Evolutionary conservation across 2,329 filamentous ascomycete species (phyloP).

Genomic region (Colletotrichum sidae): DNA sequence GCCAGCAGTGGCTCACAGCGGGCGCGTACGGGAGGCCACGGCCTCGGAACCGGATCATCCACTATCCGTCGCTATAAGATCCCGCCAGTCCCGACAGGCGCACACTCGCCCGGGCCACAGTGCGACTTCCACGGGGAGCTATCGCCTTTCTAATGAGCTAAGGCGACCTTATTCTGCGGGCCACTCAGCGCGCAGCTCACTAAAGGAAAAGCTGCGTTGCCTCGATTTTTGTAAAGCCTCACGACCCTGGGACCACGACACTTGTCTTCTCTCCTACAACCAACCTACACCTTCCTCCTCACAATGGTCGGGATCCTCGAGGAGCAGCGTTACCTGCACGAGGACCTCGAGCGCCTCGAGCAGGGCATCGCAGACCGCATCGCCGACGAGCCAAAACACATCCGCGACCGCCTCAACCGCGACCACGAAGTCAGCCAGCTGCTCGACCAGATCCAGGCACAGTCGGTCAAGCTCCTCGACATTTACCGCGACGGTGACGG

Average conservation of each 20-base stretch:
- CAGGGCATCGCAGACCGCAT: constrained; percentile 92
- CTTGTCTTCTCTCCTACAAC: neutral
- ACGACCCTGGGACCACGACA: neutral
- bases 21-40: neutral
- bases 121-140: neutral
- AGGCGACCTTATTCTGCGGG: constrained; percentile 36
- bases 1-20: neutral
- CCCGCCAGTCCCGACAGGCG: no score
- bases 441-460: constrained; percentile 86
- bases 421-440: constrained; percentile 94
- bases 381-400: constrained; percentile 89
- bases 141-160: constrained; percentile 21
- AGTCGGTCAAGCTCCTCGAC: constrained; percentile 82
- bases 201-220: constrained; percentile 2
- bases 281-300: neutral
- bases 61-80: constrained; percentile 1
- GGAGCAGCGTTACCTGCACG: constrained; percentile 92
- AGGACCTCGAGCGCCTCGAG: constrained; percentile 96
- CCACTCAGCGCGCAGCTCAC: constrained; percentile 17
- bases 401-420: constrained; percentile 87
- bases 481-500: constrained; percentile 87
- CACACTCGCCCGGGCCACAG: constrained; percentile 8
- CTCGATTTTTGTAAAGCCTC: constrained; percentile 28
- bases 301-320: constrained; percentile 78
- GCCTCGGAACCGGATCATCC: constrained; percentile 18